Conservation (phyloP, 257 asterid species). For the Dorcoceras hygrometricum region DNA sequence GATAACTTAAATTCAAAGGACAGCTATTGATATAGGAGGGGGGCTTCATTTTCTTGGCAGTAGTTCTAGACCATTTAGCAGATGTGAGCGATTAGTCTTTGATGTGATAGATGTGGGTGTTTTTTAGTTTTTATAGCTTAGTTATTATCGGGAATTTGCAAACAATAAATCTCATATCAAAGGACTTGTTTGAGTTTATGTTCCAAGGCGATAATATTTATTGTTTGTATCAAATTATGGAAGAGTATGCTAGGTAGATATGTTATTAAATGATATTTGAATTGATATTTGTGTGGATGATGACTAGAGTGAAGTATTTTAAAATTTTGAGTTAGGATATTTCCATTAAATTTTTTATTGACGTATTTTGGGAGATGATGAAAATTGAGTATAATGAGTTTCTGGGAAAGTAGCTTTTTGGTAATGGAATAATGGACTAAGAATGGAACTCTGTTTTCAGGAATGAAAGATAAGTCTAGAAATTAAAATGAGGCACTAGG, state of each 20-base stretch:
- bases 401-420: neutral
- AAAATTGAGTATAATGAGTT: neutral
- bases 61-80: neutral
- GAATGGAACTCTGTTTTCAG: neutral
- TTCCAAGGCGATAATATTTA: neutral
- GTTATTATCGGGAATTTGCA: too few species aligned
- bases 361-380: neutral
- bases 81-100: neutral
- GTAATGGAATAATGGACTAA: neutral
- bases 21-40: conserved; percentile 9
- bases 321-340: too few species aligned
- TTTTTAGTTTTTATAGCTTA: too few species aligned
- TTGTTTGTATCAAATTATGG: neutral
- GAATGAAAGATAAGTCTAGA: neutral
- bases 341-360: too few species aligned
- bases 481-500: neutral
- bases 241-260: neutral
- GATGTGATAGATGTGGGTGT: too few species aligned
- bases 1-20: conserved; percentile 10
- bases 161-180: too few species aligned
- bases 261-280: too few species aligned
- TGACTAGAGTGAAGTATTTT: neutral
- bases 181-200: neutral
- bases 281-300: neutral
- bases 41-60: conserved; percentile 1